These are phyloP conservation scores for Didymella keratinophila DNA, from an alignment of 2,329 filamentous ascomycete genomes.

Conservation along the genomic window DNA sequence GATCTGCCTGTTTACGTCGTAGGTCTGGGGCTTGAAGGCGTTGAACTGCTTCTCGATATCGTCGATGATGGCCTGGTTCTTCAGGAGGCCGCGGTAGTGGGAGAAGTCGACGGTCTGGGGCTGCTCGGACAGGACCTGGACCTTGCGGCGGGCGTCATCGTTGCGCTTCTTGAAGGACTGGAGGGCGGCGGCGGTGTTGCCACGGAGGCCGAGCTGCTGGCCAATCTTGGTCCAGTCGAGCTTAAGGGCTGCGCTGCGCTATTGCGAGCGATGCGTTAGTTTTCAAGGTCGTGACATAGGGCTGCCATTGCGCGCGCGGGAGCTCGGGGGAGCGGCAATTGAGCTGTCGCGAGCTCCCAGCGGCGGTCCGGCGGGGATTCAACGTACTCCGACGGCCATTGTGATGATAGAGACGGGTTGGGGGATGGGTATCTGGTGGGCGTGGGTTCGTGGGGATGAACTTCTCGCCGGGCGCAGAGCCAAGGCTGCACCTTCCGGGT, in stretches of 20 bases:
- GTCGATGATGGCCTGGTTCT: constrained; percentile 94
- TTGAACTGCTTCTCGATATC: constrained; percentile 97
- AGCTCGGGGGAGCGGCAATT: constrained; percentile 44
- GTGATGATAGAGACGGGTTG: constrained; percentile 51
- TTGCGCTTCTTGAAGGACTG: constrained; percentile 99
- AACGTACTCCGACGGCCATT: constrained; percentile 56
- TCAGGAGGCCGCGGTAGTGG: constrained; percentile 88
- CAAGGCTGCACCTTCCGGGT: constrained; percentile 5
- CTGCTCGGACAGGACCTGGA: constrained; percentile 82
- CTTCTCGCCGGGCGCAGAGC: constrained; percentile 16
- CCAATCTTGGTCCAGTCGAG: constrained; percentile 98
- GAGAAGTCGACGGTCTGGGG: constrained; percentile 89
- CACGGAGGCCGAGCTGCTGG: constrained; percentile 92
- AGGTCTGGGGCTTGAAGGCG: constrained; percentile 88
- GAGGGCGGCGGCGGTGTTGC: constrained; percentile 89
- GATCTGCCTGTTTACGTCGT: constrained; percentile 92
- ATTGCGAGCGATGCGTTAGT: constrained; percentile 48
- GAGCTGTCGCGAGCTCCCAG: constrained; percentile 34
- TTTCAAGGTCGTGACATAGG: constrained; percentile 31
- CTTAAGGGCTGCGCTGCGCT: constrained; percentile 99
- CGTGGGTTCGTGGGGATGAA: constrained; percentile 21
- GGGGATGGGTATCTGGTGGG: constrained; percentile 30
- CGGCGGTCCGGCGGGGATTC: constrained; percentile 21
- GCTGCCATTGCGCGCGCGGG: constrained; percentile 39
- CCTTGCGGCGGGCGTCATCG: constrained; percentile 95